Conservation (phyloP, 805 yeast species). For the Cyberlindnera xishuangbannaensis region DNA sequence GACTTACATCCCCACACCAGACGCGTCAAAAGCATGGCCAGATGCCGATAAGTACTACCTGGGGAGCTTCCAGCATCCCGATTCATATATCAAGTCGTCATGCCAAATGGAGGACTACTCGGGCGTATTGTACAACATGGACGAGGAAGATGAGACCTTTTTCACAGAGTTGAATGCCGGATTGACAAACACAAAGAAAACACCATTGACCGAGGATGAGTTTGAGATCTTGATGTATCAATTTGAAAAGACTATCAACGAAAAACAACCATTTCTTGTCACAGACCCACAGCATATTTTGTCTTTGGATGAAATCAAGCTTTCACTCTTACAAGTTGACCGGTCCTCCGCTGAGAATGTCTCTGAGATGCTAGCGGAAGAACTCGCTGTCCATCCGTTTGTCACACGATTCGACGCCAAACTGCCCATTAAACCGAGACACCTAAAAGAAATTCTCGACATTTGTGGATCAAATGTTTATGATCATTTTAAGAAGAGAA, state of each 20-base stretch:
- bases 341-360: conserved; percentile 50
- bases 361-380: conserved; percentile 50
- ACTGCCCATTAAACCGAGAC: conserved; percentile 34
- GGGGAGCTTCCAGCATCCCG: conserved; percentile 65
- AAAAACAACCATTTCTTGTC: conserved; percentile 80
- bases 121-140: conserved; percentile 84
- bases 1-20: conserved; percentile 81
- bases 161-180: conserved; percentile 38
- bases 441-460: conserved; percentile 43
- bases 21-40: conserved; percentile 78
- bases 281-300: conserved; percentile 80
- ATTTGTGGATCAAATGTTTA: conserved; percentile 64
- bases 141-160: conserved; percentile 78
- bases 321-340: conserved; percentile 39
- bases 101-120: conserved; percentile 95
- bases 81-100: conserved; percentile 77
- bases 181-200: conserved; percentile 13
- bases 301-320: conserved; percentile 60
- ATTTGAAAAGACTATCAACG: conserved; percentile 67
- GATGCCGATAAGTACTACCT: conserved; percentile 70
- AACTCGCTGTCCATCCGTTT: conserved; percentile 49
- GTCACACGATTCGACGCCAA: conserved; percentile 49
- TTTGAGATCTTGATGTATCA: conserved; percentile 74
- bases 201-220: conserved; percentile 66
- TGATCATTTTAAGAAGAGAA: conserved; percentile 75